Evolutionary conservation across 345 rosid species (phyloP), one percentile per base, ranked within the genome.

Genomic region (Salix udensis): DNA sequence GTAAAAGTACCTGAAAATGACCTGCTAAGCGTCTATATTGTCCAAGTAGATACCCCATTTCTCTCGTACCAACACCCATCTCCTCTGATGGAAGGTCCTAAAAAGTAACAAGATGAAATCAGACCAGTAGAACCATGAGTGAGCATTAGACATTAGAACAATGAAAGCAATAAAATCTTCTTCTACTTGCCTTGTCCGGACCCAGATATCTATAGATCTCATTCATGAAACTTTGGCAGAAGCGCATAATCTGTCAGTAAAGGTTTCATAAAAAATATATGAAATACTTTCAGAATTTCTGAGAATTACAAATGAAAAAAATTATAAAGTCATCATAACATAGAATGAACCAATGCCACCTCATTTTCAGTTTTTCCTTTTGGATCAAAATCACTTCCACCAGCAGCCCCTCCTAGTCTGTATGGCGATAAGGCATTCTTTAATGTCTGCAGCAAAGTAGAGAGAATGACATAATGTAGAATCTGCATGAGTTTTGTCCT

Each of bases 41-140:
- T 82, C 99, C 98, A 78, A 89, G 93, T 67, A 96, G 97, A 86
- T 86, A 93, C 62, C 99, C 99, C 99, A 96, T 96, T 87, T 96
- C 98, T 36, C 99, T 89, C 39, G 96, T 92, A 72, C 99, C 97
- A 69, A 96, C 97, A 82, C 99, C 99, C 91, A 92, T 93, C 73
- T 96, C 99, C 86, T 96, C 99, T 74, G 98, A 90, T 19, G 98
- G 99, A 79, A 96, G 94, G 78, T 96, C 99, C 99, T 96, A 80
- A 36, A 52, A 53, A 55, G 62, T 15, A 60, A 72, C 70, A 66
- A 60, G 16, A 74, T 72, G 30, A 75, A 70, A 73, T 67, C 53
- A 74, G 67, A 65, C 8, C 46, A n/a, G 65, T 28, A 46, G 31
- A 67, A 66, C 16, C 40, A 34, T n/a, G 44, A 74, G 50, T 40